Evolutionary conservation across 2,329 filamentous ascomycete species (phyloP), one percentile per base, ranked within the genome.

Genomic region (Hypomyces rosellus): DNA sequence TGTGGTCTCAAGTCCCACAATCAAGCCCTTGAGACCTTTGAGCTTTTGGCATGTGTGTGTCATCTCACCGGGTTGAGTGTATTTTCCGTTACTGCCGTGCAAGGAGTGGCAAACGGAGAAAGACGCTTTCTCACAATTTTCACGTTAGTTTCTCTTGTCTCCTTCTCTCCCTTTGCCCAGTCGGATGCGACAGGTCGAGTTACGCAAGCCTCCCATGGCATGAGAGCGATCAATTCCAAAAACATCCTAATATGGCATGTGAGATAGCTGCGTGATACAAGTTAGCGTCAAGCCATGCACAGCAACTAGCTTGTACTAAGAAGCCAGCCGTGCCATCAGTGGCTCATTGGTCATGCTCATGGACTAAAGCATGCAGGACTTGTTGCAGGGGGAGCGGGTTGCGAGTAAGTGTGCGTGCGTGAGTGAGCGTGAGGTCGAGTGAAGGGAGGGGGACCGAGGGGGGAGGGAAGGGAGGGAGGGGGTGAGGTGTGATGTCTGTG

Each of bases 251-350:
- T 45, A 30, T 30, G 25, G 25, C 25, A 30, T 30, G 25, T 30
- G 25, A 30, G 34, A 51, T 39, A 34, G 45, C 34, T 45, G 34
- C 12, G 49, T 48, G 49, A 25, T 40, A 48, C 49, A 44, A 8
- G 18, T 45, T 51, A 45, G 49, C 49, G 49, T 51, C 14, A 47
- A 43, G 49, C 50, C 38, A 36, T 41, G 48, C 37, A 16, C 20
- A 34, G 42, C 33, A 41, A 41, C 41, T 49, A 49, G 41, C 30
- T 34, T 40, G 46, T 41, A 22, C 50, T 52, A 52, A 49, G 34
- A 34, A 18, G 37, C 46, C 34, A 43, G 46, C 46, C 50, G 42
- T 36, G 34, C 42, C 20, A 49, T 49, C 50, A 52, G 33, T 46
- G 50, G 50, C 41, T 41, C 46, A 52, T 49, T 46, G 50, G 46